Evolutionary conservation across 108 stramenopile genomes (phyloP).

Genomic region (Tribonema minus): DNA sequence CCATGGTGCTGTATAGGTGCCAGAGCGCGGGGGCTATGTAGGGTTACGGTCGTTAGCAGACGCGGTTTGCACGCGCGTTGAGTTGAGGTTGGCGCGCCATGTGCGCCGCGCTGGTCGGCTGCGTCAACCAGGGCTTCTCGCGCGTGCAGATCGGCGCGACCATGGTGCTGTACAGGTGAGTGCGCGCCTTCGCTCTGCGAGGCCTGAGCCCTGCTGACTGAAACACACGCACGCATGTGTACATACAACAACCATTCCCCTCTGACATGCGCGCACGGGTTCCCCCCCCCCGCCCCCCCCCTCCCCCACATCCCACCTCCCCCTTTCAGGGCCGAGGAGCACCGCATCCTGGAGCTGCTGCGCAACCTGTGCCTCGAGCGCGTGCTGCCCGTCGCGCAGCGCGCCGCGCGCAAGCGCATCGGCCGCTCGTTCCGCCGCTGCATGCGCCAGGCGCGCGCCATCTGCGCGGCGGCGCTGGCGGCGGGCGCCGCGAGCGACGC

Average conservation of each 20-base stretch:
- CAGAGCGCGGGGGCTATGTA: too few species aligned
- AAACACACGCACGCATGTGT: too few species aligned
- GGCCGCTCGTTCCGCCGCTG: constrained; percentile 33
- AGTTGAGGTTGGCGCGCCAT: too few species aligned
- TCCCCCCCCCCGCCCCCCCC: too few species aligned
- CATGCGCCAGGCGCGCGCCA: constrained; percentile 16
- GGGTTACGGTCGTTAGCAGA: too few species aligned
- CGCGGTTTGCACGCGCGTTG: too few species aligned
- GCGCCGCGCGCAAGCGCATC: constrained; percentile 40
- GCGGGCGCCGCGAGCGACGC: constrained; percentile 1
- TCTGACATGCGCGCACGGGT: too few species aligned
- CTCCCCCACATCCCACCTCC: too few species aligned
- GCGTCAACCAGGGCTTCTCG: constrained; percentile 54
- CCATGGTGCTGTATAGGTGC: constrained; percentile 60
- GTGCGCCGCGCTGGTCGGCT: constrained; percentile 14
- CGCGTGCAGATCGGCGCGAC: constrained; percentile 54
- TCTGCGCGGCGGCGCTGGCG: constrained; percentile 18
- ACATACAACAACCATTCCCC: too few species aligned
- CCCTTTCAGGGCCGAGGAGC: constrained; percentile 43
- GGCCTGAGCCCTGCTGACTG: too few species aligned
- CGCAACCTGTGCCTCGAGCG: constrained; percentile 56
- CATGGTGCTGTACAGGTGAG: constrained; percentile 55
- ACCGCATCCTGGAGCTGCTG: constrained; percentile 58
- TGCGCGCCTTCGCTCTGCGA: neutral
- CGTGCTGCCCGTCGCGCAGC: constrained; percentile 53